These are phyloP conservation scores for Parastagonospora nodorum DNA, from an alignment of 2,329 filamentous ascomycete genomes.

Conservation along the genomic window DNA sequence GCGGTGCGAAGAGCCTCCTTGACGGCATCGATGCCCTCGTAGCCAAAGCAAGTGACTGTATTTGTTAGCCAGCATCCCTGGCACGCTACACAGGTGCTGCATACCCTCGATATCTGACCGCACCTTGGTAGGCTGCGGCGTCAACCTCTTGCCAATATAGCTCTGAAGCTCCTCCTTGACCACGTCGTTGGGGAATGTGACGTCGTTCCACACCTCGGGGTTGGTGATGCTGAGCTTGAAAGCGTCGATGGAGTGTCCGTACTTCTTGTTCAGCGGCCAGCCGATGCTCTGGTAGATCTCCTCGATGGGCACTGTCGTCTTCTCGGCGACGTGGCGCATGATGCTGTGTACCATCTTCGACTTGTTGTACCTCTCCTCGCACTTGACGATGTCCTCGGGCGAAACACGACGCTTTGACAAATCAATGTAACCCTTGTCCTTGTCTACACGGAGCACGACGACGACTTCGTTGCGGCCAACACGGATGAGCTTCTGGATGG, in stretches of 20 bases:
- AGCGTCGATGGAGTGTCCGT: constrained; percentile 92
- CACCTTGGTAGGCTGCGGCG: constrained; percentile 97
- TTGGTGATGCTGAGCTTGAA: constrained; percentile 99
- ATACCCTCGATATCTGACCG: constrained; percentile 84
- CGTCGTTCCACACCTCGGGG: constrained; percentile 93
- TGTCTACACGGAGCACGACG: constrained; percentile 97
- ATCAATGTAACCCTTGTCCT: constrained; percentile 99
- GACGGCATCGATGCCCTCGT: constrained; percentile 97
- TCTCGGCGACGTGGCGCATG: constrained; percentile 98
- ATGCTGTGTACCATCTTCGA: constrained; percentile 99
- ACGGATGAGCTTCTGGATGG: constrained; percentile 98
- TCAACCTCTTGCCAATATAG: constrained; percentile 97
- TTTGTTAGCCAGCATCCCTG: constrained; percentile 11
- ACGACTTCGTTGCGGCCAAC: constrained; percentile 98
- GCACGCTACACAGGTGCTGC: constrained; percentile 65
- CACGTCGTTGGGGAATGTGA: constrained; percentile 82
- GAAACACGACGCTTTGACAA: constrained; percentile 97
- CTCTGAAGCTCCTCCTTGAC: constrained; percentile 88
- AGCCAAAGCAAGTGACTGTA: constrained; percentile 63
- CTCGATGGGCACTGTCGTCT: constrained; percentile 93
- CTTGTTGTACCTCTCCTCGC: constrained; percentile 99
- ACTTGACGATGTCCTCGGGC: constrained; percentile 96
- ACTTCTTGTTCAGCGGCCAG: constrained; percentile 98
- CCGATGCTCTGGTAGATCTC: constrained; percentile 90
- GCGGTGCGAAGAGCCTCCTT: constrained; percentile 90